A percentile compares a stretch with the other conserved stretches of the same genome.
Conservation (phyloP, 768 basidiomycete genomes). For the Phlegmacium glaucopus region DNA sequence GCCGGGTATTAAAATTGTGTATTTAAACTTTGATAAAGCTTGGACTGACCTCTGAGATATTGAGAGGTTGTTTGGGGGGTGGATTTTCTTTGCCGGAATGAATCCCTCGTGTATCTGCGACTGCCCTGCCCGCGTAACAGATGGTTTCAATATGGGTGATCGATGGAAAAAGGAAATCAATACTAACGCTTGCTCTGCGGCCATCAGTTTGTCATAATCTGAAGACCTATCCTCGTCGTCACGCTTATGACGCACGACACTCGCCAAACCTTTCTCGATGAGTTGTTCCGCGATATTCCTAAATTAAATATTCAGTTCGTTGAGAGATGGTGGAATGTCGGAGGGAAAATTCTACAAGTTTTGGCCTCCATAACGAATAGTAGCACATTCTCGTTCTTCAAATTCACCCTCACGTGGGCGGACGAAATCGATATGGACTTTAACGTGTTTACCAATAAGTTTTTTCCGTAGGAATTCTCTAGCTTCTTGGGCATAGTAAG, state of each 20-base stretch:
- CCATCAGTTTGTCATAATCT: constrained; percentile 94
- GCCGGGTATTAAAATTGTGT: not conserved
- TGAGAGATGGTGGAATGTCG: not conserved
- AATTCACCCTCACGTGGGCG: constrained; percentile 91
- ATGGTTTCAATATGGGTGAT: not conserved
- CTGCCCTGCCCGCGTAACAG: constrained; percentile 49
- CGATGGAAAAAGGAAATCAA: not conserved
- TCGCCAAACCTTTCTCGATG: constrained; percentile 90
- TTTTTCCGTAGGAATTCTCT: constrained; percentile 90
- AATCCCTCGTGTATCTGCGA: constrained; percentile 73
- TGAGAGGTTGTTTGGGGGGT: constrained; percentile 75
- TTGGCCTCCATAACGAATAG: constrained; percentile 79
- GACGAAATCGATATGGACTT: constrained; percentile 83
- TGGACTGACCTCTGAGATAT: constrained; percentile 81
- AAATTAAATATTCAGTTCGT: not conserved
- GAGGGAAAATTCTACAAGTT: constrained; percentile 54
- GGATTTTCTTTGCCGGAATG: constrained; percentile 91
- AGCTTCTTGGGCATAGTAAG: constrained; percentile 87
- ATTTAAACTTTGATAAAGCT: too few relatives aligned
- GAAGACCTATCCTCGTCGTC: constrained; percentile 96
- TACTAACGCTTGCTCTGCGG: constrained; percentile 86
- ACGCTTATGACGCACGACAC: constrained; percentile 85
- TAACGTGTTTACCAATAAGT: constrained; percentile 86
- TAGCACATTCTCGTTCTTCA: constrained; percentile 90
- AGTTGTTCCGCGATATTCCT: constrained; percentile 93